Evolutionary conservation across 1,284 basidiomycete genomes (phyloP), one percentile per base, ranked within the genome.

Genomic region (Malassezia brasiliensis): DNA sequence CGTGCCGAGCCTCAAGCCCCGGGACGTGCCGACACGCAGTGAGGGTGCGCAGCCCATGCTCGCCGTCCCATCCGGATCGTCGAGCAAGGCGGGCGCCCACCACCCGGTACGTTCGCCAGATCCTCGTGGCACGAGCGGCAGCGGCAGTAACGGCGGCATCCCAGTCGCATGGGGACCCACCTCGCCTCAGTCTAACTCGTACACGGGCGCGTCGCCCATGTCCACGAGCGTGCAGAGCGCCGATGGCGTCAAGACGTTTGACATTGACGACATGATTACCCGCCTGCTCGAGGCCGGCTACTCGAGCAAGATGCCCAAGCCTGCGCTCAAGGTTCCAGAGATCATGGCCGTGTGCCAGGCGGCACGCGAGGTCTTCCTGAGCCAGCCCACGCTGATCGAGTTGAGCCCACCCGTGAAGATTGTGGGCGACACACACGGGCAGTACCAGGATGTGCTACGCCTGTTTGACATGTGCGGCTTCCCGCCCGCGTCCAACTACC

Each of bases 401-500:
- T 82, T 99, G 47, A 90, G 87, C 20, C 94, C 94, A 8, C 93
- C 94, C 10, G 94, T 98, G 68, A 99, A 98, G 81, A 96, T 99
- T 63, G 93, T 98, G 14, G 94, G 94, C 30, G 94, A 99, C 77
- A 91, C 96, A 3, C 94, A 99, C 75, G 94, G 94, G 5, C 91
- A 96, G 77, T 99, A 96, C 77, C 90, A 88, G 57, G 94, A 99
- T 79, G 83, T 99, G 69, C 93, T 98, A 67, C 85, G 94, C 52
- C 79, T 99, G 56, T 99, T 99, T 74, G 94, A 98, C 77, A 96
- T 96, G 91, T 96, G 94, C 71, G 94, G 94, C 12, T 99, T 96
- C 77, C 94, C 94, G 20, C 94, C 94, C 3, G 82, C 86, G 9
- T 86, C 91, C 62, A 99, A 99, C 76, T 99, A 98, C 76, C 86